Evolutionary conservation across 2,329 filamentous ascomycete genomes (phyloP).

Genomic region (Periconia digitata): DNA sequence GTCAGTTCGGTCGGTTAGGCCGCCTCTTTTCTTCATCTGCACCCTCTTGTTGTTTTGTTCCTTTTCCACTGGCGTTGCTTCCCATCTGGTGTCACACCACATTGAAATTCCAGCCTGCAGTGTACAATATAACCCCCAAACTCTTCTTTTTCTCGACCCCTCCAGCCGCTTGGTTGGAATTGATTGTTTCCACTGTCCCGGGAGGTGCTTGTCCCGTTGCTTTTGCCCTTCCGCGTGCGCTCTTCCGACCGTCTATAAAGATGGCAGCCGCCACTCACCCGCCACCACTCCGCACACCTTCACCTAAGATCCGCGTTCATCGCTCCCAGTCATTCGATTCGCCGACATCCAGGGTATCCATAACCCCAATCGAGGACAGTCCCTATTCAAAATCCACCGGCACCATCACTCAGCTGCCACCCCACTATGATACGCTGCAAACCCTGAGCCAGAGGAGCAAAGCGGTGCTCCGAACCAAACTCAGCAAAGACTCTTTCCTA

Average conservation of each 20-base stretch:
- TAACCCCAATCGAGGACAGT: conserved; percentile 35
- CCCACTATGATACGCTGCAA: conserved; percentile 25
- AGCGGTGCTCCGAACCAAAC: conserved; percentile 31
- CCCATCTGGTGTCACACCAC: neutral
- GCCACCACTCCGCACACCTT: conserved; percentile 34
- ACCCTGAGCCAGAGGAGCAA: conserved; percentile 13
- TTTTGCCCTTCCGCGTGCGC: too few species aligned
- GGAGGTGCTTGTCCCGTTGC: too few species aligned
- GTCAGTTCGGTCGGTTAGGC: conserved; percentile 2
- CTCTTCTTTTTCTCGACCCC: neutral
- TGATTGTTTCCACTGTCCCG: too few species aligned
- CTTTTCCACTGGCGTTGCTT: conserved; percentile 4
- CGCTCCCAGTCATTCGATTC: conserved; percentile 40
- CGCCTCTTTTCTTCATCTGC: conserved; percentile 8
- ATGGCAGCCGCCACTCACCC: conserved; percentile 14
- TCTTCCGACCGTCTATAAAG: conserved; percentile 1
- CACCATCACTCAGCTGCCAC: conserved; percentile 20
- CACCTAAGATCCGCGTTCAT: conserved; percentile 38
- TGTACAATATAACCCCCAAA: neutral
- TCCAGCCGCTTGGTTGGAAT: too few species aligned
- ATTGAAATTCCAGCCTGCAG: neutral
- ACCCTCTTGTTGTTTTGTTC: neutral
- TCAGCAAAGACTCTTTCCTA: conserved; percentile 35
- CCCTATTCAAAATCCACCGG: conserved; percentile 40
- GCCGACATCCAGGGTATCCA: conserved; percentile 29